Percentiles rank a stretch among this genome's conserved stretches.
These are phyloP conservation scores for Pleurozium schreberi DNA, from an alignment of 225 moss, liverwort and hornwort species.

Conservation along the genomic window DNA sequence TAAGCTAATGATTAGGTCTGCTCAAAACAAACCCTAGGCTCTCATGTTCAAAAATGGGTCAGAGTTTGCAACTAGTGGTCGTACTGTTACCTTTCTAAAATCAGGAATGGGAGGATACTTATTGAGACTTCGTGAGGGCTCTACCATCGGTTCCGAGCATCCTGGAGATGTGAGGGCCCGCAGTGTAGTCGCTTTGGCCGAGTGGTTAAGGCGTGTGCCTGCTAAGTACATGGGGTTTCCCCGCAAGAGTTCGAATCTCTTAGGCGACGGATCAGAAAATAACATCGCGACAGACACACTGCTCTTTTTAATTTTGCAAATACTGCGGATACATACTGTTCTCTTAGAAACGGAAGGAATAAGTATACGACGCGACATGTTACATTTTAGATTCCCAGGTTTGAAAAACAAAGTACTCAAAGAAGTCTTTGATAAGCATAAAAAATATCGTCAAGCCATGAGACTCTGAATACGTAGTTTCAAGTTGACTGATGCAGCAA, in stretches of 20 bases:
- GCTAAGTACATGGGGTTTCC: conserved; percentile 30
- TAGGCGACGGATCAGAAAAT: neutral
- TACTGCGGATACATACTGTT: too few relatives aligned
- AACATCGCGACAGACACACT: neutral
- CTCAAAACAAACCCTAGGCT: neutral
- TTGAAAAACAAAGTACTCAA: neutral
- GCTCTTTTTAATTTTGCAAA: too few relatives aligned
- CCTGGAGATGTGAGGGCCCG: neutral
- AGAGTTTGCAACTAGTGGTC: neutral
- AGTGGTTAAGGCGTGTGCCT: conserved; percentile 30
- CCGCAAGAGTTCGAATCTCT: conserved; percentile 19
- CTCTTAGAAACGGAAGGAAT: neutral
- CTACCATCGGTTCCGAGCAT: neutral
- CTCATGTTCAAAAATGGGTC: neutral
- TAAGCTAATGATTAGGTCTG: neutral
- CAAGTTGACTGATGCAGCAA: neutral
- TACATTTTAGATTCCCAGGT: neutral
- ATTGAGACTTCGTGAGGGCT: rapidly evolving
- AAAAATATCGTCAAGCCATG: neutral
- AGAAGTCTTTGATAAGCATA: neutral
- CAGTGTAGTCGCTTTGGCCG: conserved; percentile 4
- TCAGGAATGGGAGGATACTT: neutral
- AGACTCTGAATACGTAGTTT: neutral
- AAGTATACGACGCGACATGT: neutral
- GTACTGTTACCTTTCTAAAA: neutral